phyloP scores from a whole-genome alignment of 2,329 filamentous ascomycete species.

The Cladophialophora psammophila region DNA sequence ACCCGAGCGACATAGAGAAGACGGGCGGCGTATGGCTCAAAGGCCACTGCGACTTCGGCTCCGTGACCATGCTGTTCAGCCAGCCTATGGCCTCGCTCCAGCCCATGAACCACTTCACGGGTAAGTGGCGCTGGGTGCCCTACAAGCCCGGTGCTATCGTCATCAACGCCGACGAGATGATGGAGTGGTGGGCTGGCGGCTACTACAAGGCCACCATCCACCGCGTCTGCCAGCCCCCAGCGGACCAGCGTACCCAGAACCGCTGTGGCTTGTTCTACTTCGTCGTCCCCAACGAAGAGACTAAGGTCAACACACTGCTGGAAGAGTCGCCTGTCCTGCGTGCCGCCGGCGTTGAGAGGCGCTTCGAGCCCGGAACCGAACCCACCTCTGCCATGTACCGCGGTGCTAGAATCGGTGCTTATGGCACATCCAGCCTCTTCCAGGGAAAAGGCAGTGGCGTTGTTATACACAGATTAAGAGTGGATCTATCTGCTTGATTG shows the following conservation, averaged over 20 bases:
- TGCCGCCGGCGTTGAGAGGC: too few relatives aligned
- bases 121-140: constrained; percentile 59
- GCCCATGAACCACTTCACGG: constrained; percentile 60
- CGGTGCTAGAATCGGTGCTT: too few relatives aligned
- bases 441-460: too few relatives aligned
- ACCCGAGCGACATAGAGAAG: constrained; percentile 54
- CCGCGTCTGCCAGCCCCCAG: constrained; percentile 7
- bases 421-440: too few relatives aligned
- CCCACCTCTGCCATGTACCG: too few relatives aligned
- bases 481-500: too few relatives aligned
- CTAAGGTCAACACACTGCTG: too few relatives aligned
- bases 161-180: constrained; percentile 59
- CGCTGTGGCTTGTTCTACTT: constrained; percentile 22
- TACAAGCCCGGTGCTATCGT: constrained; percentile 53
- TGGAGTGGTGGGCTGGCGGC: constrained; percentile 59
- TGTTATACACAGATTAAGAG: too few relatives aligned
- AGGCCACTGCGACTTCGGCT: constrained; percentile 65
- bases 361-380: too few relatives aligned
- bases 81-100: constrained; percentile 66
- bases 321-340: too few relatives aligned
- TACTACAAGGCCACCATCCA: constrained; percentile 40
- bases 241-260: constrained; percentile 11
- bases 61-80: constrained; percentile 64
- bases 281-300: constrained; percentile 51
- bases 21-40: constrained; percentile 55